These are phyloP conservation scores for Phyllosticta ampelicida DNA, from an alignment of 2,329 filamentous ascomycete species.

Conservation along the genomic window DNA sequence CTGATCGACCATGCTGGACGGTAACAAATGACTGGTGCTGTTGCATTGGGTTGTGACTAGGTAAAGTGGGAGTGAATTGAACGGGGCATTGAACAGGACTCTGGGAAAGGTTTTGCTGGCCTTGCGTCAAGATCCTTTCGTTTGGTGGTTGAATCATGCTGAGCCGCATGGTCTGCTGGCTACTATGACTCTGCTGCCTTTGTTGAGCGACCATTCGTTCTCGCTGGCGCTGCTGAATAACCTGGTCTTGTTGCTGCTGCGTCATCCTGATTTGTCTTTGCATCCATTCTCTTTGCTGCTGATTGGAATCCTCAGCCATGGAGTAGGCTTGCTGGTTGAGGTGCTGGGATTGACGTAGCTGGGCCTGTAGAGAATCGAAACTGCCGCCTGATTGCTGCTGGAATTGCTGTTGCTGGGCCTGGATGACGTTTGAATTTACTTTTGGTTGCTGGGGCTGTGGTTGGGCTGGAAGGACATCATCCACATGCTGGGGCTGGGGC, in stretches of 20 bases:
- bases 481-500: too few species aligned
- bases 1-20: neutral
- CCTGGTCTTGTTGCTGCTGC: neutral
- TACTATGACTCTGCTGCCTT: too few species aligned
- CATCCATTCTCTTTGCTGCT: neutral
- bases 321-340: too few species aligned
- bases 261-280: too few species aligned
- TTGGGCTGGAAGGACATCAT: too few species aligned
- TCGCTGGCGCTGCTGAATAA: neutral
- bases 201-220: too few species aligned
- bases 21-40: too few species aligned
- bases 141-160: neutral
- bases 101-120: neutral
- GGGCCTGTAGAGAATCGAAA: neutral
- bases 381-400: neutral
- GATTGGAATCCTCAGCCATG: neutral
- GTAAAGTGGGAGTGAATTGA: neutral
- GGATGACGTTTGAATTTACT: too few species aligned
- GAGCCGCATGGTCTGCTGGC: too few species aligned
- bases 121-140: neutral
- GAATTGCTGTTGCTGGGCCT: too few species aligned
- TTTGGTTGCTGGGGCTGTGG: too few species aligned
- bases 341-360: neutral
- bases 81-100: neutral
- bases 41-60: too few species aligned